Base-by-base conservation (phyloP, 2,329 filamentous ascomycete species). In the Pseudogymnoascus sp. region DNA sequence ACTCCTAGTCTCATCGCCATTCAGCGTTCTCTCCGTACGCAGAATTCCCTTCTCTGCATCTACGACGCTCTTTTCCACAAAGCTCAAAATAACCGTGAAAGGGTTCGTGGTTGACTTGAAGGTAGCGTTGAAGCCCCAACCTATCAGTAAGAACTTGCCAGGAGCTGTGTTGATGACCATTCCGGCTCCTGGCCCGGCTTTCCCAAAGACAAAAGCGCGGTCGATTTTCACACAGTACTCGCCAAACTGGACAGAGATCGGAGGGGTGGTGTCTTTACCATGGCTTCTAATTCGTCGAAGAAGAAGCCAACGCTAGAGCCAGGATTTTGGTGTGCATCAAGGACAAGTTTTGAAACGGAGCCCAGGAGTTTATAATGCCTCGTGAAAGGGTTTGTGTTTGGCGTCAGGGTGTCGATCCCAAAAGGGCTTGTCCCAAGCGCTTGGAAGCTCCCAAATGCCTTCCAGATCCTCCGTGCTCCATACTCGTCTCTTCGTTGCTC, bases 401-500 rank as follows among this genome's bases (percentile, higher is more conserved):
- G 25, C 2, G 73, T 65, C 0, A 77, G 64, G 0, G 77, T 78
- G 63, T 81, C 78, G 56, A 79, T 77, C 4, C 77, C 72, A 64
- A 78, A 78, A 0, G 76, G 75, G 4, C 71, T 70, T 1, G 70
- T 69, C 2, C 76, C 74, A 6, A 78, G 61, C 7, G 73, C 73
- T 63, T 73, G 70, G 62, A 73, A 72, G 2, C 69, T 70, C 1
- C 75, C 76, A 64, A 73, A 73, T 1, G 77, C 76, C 0, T 64
- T 62, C 76, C 75, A 78, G 37, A 76, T 73, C 11, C 77, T 70
- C 25, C 75, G 67, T 1, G 73, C 77, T 5, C 76, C 76, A 63
- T 76, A 75, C 42, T 79, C 78, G 65, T 80, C 78, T 42, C 78
- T 71, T 7, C 76, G 73, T 67, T 81, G 79, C 70, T 80, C 79